Percentiles rank a stretch among this genome's conserved stretches.
These are phyloP conservation scores for Bidens hawaiensis DNA, from an alignment of 140 eudicot species.

Conservation along the genomic window DNA sequence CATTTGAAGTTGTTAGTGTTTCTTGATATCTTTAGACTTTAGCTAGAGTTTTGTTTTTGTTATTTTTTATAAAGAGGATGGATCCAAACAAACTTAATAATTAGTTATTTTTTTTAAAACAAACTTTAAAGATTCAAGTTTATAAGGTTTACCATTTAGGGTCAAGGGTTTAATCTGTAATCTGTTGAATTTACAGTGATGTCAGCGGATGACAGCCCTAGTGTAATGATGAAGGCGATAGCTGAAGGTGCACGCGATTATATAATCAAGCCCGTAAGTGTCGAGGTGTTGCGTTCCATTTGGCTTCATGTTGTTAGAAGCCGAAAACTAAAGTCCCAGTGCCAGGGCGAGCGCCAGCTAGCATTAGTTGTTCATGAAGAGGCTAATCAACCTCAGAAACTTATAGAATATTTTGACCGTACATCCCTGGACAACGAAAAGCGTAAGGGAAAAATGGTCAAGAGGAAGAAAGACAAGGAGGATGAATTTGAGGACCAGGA, in stretches of 20 bases:
- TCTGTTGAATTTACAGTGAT: conserved; percentile 46
- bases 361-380: too few species aligned
- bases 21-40: too few species aligned
- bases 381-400: conserved; percentile 40
- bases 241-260: conserved; percentile 96
- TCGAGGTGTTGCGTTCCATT: conserved; percentile 64
- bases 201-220: conserved; percentile 70
- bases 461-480: conserved; percentile 65
- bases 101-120: too few species aligned
- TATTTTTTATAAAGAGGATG: too few species aligned
- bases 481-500: conserved; percentile 66
- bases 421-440: conserved; percentile 60
- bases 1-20: too few species aligned
- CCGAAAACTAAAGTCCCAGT: conserved; percentile 51
- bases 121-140: too few species aligned
- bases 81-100: too few species aligned
- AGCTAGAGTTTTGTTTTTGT: too few species aligned
- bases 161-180: not conserved
- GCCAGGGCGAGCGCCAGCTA: too few species aligned
- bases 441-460: conserved; percentile 39
- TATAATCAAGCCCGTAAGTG: conserved; percentile 72
- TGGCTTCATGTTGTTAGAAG: conserved; percentile 83
- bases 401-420: conserved; percentile 44
- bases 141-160: not conserved
- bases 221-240: conserved; percentile 72